Percentiles rank a stretch among this genome's conserved stretches.
Evolutionary conservation across 768 basidiomycete species (phyloP).

Genomic region (Gloeostereum incarnatum): DNA sequence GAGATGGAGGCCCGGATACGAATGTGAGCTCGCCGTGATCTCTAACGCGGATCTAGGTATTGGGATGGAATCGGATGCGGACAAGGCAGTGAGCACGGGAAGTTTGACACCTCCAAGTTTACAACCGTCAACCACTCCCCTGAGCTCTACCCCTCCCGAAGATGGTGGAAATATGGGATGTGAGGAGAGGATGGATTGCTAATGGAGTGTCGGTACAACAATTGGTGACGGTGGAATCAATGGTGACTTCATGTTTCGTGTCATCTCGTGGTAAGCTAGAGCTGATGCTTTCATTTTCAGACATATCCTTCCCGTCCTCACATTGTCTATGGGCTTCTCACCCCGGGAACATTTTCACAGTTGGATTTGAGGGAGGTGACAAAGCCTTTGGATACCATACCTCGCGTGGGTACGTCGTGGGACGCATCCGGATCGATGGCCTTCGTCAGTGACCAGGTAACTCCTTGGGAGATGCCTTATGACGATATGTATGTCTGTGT

Average conservation of each 20-base stretch:
- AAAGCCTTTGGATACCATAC: constrained; percentile 59
- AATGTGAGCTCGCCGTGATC: constrained; percentile 67
- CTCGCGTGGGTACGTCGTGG: constrained; percentile 59
- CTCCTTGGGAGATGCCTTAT: constrained; percentile 60
- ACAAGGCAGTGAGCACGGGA: not conserved
- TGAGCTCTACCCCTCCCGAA: constrained; percentile 15
- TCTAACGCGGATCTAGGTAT: constrained; percentile 54
- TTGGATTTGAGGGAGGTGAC: constrained; percentile 59
- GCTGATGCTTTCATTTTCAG: constrained; percentile 23
- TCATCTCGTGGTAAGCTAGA: constrained; percentile 3
- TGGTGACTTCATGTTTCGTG: constrained; percentile 32
- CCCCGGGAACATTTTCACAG: constrained; percentile 72
- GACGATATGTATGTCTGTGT: constrained; percentile 60
- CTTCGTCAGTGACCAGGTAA: constrained; percentile 51
- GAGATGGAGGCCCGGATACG: constrained; percentile 68
- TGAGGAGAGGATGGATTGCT: constrained; percentile 68
- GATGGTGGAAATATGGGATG: constrained; percentile 86
- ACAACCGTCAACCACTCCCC: not conserved
- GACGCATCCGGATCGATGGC: constrained; percentile 52
- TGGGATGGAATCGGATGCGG: constrained; percentile 13
- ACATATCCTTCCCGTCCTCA: constrained; percentile 59
- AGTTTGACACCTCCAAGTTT: not conserved
- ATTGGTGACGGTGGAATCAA: constrained; percentile 64
- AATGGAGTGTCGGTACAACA: constrained; percentile 67
- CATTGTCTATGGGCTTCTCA: constrained; percentile 65